Percentiles rank a stretch among this genome's conserved stretches.
Evolutionary conservation across 2,329 filamentous ascomycete species (phyloP).

Genomic region (Penicillium sp.): DNA sequence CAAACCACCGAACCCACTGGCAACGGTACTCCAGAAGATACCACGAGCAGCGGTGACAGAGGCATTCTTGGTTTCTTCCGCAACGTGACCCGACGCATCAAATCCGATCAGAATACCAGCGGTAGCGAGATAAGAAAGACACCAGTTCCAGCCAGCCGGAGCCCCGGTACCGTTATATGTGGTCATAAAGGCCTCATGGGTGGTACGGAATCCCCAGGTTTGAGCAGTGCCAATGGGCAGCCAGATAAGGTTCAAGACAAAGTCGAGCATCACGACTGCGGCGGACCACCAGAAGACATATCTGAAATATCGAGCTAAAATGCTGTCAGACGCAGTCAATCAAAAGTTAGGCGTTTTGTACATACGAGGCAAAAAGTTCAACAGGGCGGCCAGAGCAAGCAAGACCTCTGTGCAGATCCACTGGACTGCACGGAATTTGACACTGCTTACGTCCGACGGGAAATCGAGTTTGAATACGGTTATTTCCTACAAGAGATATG

Average conservation of each 20-base stretch:
- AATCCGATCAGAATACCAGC: slow-evolving; percentile 61
- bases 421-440: slow-evolving; percentile 60
- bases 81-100: slow-evolving; percentile 60
- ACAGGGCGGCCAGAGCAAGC: slow-evolving; percentile 49
- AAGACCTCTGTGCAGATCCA: slow-evolving; percentile 58
- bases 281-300: slow-evolving; percentile 52
- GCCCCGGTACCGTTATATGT: slow-evolving; percentile 59
- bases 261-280: slow-evolving; percentile 55
- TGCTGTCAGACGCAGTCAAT: not conserved
- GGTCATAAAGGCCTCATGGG: slow-evolving; percentile 59
- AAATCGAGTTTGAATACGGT: slow-evolving; percentile 57
- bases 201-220: slow-evolving; percentile 57
- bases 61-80: slow-evolving; percentile 61
- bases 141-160: slow-evolving; percentile 61
- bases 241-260: slow-evolving; percentile 60
- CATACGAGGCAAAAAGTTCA: slow-evolving; percentile 53
- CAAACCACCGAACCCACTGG: slow-evolving; percentile 56
- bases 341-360: not conserved
- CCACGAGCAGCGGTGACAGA: slow-evolving; percentile 55
- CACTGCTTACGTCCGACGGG: slow-evolving; percentile 50
- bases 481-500: slow-evolving; percentile 46
- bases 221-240: slow-evolving; percentile 56
- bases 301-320: slow-evolving; percentile 24
- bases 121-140: slow-evolving; percentile 59
- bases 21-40: slow-evolving; percentile 60